A percentile compares a stretch with the other conserved stretches of the same genome.
Evolutionary conservation across 1,284 basidiomycete genomes (phyloP).

Genomic region (Cutaneotrichosporon mucoides): DNA sequence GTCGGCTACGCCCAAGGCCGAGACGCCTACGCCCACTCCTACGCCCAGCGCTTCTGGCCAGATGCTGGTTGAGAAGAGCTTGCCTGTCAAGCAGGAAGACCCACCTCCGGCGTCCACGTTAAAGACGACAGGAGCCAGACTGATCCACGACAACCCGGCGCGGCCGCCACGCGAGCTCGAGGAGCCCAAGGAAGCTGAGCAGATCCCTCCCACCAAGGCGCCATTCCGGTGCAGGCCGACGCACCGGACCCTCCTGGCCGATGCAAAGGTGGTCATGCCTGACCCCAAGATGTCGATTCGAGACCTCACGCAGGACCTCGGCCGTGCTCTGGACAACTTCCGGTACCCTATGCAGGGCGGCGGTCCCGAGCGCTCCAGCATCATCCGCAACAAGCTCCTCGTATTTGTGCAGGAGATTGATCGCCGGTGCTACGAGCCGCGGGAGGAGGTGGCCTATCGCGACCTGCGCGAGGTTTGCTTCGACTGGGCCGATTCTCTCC

Average conservation of each 20-base stretch:
- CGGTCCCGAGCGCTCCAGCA: conserved; percentile 37
- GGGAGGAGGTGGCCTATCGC: conserved; percentile 30
- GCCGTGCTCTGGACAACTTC: conserved; percentile 27
- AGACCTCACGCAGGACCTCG: conserved; percentile 31
- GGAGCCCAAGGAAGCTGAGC: conserved; percentile 11
- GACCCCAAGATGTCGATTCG: conserved; percentile 25
- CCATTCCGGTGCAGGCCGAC: conserved; percentile 15
- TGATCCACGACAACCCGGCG: conserved; percentile 11
- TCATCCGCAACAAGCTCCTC: conserved; percentile 44
- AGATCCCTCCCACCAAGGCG: conserved; percentile 14
- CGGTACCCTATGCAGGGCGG: conserved; percentile 31
- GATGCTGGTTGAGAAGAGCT: conserved; percentile 6
- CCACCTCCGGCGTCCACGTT: neutral
- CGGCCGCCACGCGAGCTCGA: conserved; percentile 18
- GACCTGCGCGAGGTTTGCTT: conserved; percentile 40
- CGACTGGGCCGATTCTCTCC: conserved; percentile 44
- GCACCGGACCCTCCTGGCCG: conserved; percentile 3
- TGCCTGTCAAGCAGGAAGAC: neutral
- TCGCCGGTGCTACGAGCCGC: conserved; percentile 32
- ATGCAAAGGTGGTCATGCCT: conserved; percentile 21
- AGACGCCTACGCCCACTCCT: conserved; percentile 1
- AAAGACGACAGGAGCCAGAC: neutral
- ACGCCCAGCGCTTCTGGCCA: neutral
- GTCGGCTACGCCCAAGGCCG: conserved; percentile 2
- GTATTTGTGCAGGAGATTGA: conserved; percentile 43